Conservation (phyloP, 2,329 filamentous ascomycete species). For the Botryotinia narcissicola region DNA sequence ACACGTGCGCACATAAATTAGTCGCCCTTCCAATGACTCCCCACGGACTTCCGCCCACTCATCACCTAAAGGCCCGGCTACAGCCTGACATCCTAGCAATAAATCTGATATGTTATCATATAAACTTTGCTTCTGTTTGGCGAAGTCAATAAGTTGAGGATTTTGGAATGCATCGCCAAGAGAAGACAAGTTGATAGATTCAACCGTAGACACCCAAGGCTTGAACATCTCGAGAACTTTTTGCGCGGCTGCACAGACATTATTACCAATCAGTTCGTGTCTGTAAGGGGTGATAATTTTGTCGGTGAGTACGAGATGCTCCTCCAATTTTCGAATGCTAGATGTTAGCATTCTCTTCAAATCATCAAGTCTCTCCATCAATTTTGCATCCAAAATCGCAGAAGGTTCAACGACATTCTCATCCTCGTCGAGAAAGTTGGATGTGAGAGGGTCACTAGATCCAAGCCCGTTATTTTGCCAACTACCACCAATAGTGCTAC, state of each 20-base stretch:
- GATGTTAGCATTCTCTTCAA: constrained; percentile 81
- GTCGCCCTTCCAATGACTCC: constrained; percentile 80
- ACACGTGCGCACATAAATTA: constrained; percentile 76
- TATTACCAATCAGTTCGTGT: constrained; percentile 79
- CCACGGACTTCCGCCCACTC: constrained; percentile 95
- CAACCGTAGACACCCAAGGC: constrained; percentile 84
- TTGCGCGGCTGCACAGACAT: constrained; percentile 72
- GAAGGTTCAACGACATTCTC: constrained; percentile 71
- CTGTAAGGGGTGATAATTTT: constrained; percentile 77
- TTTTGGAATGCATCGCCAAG: constrained; percentile 77
- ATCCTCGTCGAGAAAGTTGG: constrained; percentile 83
- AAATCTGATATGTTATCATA: constrained; percentile 94
- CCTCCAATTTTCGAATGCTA: constrained; percentile 82
- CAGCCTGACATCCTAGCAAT: constrained; percentile 80
- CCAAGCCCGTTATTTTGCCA: constrained; percentile 75
- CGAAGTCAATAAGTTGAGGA: constrained; percentile 83
- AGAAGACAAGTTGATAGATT: constrained; percentile 84
- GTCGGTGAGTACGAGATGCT: constrained; percentile 72
- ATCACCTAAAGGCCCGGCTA: constrained; percentile 87
- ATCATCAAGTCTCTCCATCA: constrained; percentile 82
- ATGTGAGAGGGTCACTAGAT: constrained; percentile 67
- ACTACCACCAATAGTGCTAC: constrained; percentile 77
- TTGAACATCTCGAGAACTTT: constrained; percentile 86
- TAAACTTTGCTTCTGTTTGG: constrained; percentile 84
- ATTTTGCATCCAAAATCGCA: constrained; percentile 68